Evolutionary conservation across 441 rosid genomes (phyloP).

Genomic region (Euphorbia celastroides): DNA sequence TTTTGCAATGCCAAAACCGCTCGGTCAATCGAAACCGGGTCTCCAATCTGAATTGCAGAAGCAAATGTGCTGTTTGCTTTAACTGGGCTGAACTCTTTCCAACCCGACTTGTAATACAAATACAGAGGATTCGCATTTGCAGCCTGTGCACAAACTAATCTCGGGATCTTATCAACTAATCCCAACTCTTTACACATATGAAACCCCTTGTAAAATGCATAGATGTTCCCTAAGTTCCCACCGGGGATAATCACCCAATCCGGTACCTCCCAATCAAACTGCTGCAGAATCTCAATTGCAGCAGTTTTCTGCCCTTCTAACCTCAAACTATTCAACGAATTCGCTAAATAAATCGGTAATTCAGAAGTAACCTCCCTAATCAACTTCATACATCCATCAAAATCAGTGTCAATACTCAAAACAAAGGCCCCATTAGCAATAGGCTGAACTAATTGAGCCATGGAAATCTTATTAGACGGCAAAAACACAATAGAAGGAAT

Average conservation of each 20-base stretch:
- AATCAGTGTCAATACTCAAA: slow-evolving; percentile 55
- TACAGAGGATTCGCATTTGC: slow-evolving; percentile 60
- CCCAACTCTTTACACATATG: slow-evolving; percentile 55
- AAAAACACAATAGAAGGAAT: slow-evolving; percentile 54
- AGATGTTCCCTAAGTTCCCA: slow-evolving; percentile 56
- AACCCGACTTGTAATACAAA: slow-evolving; percentile 41
- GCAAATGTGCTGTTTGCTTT: slow-evolving; percentile 52
- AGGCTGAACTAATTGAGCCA: slow-evolving; percentile 62
- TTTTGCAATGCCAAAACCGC: slow-evolving; percentile 51
- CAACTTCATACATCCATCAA: slow-evolving; percentile 61
- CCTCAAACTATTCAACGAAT: slow-evolving; percentile 51
- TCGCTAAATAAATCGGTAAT: slow-evolving; percentile 55
- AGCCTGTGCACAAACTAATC: slow-evolving; percentile 63
- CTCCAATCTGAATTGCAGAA: slow-evolving; percentile 66
- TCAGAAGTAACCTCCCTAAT: slow-evolving; percentile 57
- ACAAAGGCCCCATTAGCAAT: slow-evolving; percentile 63
- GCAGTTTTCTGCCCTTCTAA: slow-evolving; percentile 68
- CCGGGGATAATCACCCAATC: slow-evolving; percentile 66
- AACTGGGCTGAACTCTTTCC: slow-evolving; percentile 45
- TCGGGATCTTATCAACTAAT: slow-evolving; percentile 50
- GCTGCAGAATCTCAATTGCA: slow-evolving; percentile 61
- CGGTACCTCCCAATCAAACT: slow-evolving; percentile 62
- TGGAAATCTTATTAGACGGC: slow-evolving; percentile 50
- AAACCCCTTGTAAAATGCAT: slow-evolving; percentile 64
- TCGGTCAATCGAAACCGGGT: slow-evolving; percentile 59